Evolutionary conservation across 2,329 filamentous ascomycete species (phyloP).

Genomic region (Talaromyces sp.): DNA sequence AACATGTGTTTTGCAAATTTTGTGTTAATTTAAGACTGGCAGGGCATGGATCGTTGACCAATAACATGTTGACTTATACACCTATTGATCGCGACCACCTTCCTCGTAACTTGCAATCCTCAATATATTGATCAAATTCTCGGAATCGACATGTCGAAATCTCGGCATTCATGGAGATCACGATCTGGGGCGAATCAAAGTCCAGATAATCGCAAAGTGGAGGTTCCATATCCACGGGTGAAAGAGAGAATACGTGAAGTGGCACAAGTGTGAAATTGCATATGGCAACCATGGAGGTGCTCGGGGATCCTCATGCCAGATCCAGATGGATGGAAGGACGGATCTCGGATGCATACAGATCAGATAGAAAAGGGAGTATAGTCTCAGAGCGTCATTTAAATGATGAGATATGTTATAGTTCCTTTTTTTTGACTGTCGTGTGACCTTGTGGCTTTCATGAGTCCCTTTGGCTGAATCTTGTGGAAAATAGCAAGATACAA

Average conservation of each 20-base stretch:
- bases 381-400: background rate
- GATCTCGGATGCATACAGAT: background rate
- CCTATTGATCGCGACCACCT: background rate
- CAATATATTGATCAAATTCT: background rate
- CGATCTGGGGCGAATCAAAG: background rate
- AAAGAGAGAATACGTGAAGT: background rate
- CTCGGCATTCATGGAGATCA: background rate
- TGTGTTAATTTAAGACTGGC: background rate
- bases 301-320: background rate
- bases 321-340: background rate
- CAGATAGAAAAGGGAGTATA: background rate
- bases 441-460: background rate
- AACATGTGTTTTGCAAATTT: background rate
- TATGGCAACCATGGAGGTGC: background rate
- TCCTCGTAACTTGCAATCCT: background rate
- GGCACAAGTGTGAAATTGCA: background rate
- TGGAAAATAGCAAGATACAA: no score
- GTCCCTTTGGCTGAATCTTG: no score
- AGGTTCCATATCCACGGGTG: background rate
- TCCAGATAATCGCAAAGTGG: background rate
- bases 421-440: background rate
- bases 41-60: background rate
- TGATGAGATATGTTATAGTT: background rate
- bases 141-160: background rate
- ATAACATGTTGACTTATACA: background rate